Evolutionary conservation across 495 filamentous ascomycete species (phyloP).

Genomic region (Tuber brumale): DNA sequence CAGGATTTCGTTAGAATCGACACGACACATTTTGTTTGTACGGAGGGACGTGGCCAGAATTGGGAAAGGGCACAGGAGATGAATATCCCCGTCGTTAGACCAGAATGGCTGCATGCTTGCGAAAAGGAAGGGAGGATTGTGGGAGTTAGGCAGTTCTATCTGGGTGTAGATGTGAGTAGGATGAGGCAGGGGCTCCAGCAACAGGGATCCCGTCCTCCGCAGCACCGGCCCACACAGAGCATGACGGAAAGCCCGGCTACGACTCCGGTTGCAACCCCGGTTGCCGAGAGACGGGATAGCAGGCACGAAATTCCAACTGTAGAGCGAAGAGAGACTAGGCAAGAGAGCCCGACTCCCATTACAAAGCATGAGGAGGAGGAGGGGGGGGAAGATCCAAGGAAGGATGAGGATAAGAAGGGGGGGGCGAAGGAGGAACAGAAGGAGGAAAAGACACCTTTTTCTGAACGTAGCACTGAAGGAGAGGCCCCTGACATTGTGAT

Average conservation of each 20-base stretch:
- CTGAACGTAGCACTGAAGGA: background rate
- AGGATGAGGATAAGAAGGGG: conserved; percentile 43
- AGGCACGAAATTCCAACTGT: conserved; percentile 44
- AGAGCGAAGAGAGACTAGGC: conserved; percentile 56
- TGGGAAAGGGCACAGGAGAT: conserved; percentile 97
- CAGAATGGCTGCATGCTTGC: conserved; percentile 94
- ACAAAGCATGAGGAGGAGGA: conserved; percentile 40
- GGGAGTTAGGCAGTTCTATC: conserved; percentile 89
- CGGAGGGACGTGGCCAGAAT: conserved; percentile 77
- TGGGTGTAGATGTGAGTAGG: conserved; percentile 62
- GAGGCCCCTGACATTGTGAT: background rate
- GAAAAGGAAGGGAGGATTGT: conserved; percentile 89
- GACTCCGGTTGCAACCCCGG: conserved; percentile 34
- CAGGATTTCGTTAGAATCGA: conserved; percentile 90
- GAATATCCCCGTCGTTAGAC: conserved; percentile 97
- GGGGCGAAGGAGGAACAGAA: conserved; percentile 10
- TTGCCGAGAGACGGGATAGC: conserved; percentile 43
- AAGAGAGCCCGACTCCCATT: conserved; percentile 43
- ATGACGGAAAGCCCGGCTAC: conserved; percentile 34
- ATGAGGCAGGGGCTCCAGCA: conserved; percentile 37
- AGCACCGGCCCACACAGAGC: conserved; percentile 35
- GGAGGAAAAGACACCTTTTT: conserved; percentile 26
- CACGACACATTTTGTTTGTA: conserved; percentile 97
- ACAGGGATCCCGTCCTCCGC: conserved; percentile 25
- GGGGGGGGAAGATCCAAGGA: conserved; percentile 41